A percentile compares a stretch with the other conserved stretches of the same genome.
Evolutionary conservation across 495 filamentous ascomycete species (phyloP).

Genomic region (Trypethelium eluteriae): DNA sequence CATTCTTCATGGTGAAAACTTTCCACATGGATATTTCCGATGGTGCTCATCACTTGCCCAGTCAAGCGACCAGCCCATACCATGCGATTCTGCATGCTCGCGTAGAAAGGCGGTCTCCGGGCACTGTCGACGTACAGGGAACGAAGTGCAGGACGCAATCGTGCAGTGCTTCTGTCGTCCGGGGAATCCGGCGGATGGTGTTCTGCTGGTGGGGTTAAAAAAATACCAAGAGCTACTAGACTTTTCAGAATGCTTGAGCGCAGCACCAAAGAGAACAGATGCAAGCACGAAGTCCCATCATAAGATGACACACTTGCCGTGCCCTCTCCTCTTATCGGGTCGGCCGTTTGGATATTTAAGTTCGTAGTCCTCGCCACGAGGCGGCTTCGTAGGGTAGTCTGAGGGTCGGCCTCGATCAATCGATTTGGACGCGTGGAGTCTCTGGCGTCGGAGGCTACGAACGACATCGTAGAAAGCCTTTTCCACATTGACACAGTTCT

Average conservation of each 20-base stretch:
- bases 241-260: no score
- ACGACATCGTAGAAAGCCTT: conserved; percentile 99
- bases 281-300: not conserved
- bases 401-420: not conserved
- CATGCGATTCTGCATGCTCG: not conserved
- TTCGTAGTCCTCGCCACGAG: not conserved
- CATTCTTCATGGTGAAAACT: not conserved
- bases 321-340: not conserved
- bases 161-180: not conserved
- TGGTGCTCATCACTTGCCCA: not conserved
- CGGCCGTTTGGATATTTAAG: not conserved
- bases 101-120: not conserved
- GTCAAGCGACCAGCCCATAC: not conserved
- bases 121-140: not conserved
- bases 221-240: no score
- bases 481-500: conserved; percentile 98
- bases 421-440: conserved; percentile 17
- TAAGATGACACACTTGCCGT: conserved; percentile 4
- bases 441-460: conserved; percentile 70
- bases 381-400: not conserved
- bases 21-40: not conserved
- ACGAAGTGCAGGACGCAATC: not conserved
- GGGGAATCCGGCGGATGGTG: not conserved
- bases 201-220: not conserved
- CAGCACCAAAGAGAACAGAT: not conserved